Conservation (phyloP, 75 land plant species). For the Azolla pinnata region DNA sequence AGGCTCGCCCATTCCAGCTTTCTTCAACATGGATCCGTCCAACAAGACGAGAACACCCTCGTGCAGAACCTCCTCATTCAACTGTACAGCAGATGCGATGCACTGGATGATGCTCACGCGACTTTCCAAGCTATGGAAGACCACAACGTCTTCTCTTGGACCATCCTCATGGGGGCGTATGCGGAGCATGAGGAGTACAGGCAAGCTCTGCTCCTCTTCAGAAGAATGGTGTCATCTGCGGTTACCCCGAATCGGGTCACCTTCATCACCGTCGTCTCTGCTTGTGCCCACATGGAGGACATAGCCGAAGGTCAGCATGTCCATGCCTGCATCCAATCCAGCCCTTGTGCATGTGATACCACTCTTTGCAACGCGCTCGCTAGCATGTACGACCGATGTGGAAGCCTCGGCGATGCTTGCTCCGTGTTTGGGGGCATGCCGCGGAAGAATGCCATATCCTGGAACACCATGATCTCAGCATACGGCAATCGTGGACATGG, state of each 20-base stretch:
- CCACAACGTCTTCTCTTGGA: slow-evolving; percentile 18
- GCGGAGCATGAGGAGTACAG: slow-evolving; percentile 23
- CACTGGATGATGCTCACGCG: slow-evolving; percentile 14
- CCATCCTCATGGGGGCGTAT: slow-evolving; percentile 23
- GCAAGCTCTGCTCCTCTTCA: slow-evolving; percentile 24
- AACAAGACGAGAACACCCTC: slow-evolving; percentile 10
- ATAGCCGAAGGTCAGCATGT: slow-evolving; percentile 9
- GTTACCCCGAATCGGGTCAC: slow-evolving; percentile 20
- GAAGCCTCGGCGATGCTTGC: slow-evolving; percentile 11
- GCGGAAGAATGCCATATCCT: slow-evolving; percentile 7
- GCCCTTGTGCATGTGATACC: not conserved
- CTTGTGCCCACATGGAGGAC: slow-evolving; percentile 13
- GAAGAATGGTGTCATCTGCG: slow-evolving; percentile 14
- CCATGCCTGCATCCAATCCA: not conserved
- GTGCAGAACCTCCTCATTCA: slow-evolving; percentile 25
- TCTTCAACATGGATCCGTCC: not conserved
- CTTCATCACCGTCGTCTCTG: slow-evolving; percentile 22
- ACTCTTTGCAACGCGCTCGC: slow-evolving; percentile 1
- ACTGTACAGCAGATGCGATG: slow-evolving; percentile 22
- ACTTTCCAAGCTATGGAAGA: slow-evolving; percentile 22
- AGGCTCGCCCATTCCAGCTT: not conserved
- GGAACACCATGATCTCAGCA: slow-evolving; percentile 13
- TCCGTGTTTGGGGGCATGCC: slow-evolving; percentile 9
- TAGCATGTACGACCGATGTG: slow-evolving; percentile 16
- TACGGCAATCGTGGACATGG: slow-evolving; percentile 6